Evolutionary conservation across 768 basidiomycete species (phyloP).

Genomic region (Boletus tomentosulus): DNA sequence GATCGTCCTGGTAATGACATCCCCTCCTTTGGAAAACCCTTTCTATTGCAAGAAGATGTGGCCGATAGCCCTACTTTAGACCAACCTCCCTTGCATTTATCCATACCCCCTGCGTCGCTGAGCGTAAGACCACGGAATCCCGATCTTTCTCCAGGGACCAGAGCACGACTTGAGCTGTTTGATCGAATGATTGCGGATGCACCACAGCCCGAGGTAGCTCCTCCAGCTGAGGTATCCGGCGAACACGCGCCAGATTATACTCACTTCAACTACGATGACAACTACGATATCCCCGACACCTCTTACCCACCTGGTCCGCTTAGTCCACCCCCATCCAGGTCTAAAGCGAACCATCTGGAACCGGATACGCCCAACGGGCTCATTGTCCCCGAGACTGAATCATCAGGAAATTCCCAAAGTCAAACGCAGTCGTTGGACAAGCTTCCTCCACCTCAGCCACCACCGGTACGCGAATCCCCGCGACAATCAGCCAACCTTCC

Average conservation of each 20-base stretch:
- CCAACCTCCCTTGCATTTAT: slow-evolving; percentile 1
- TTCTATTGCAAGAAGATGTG: neutral
- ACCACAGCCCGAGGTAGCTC: neutral
- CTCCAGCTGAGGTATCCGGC: neutral
- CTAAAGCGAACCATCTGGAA: slow-evolving; percentile 2
- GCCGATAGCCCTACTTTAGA: neutral
- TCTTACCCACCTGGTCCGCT: slow-evolving; percentile 1
- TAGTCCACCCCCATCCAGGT: slow-evolving; percentile 4
- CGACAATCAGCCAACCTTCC: slow-evolving; percentile 11
- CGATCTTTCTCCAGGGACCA: slow-evolving; percentile 25
- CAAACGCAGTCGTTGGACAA: slow-evolving; percentile 13
- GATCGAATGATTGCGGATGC: slow-evolving; percentile 21
- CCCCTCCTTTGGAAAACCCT: neutral
- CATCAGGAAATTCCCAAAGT: slow-evolving; percentile 20
- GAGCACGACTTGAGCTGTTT: slow-evolving; percentile 27
- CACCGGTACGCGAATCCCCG: neutral
- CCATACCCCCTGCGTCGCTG: slow-evolving; percentile 1
- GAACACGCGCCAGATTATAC: neutral
- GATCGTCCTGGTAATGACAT: neutral
- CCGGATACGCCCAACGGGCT: slow-evolving; percentile 13
- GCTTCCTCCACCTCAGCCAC: neutral
- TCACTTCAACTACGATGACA: slow-evolving; percentile 3
- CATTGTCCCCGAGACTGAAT: slow-evolving; percentile 33
- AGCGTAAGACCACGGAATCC: slow-evolving; percentile 1
- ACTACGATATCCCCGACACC: neutral